Base-by-base conservation (phyloP, 257 asterid species). In the Nicotiana attenuata region DNA sequence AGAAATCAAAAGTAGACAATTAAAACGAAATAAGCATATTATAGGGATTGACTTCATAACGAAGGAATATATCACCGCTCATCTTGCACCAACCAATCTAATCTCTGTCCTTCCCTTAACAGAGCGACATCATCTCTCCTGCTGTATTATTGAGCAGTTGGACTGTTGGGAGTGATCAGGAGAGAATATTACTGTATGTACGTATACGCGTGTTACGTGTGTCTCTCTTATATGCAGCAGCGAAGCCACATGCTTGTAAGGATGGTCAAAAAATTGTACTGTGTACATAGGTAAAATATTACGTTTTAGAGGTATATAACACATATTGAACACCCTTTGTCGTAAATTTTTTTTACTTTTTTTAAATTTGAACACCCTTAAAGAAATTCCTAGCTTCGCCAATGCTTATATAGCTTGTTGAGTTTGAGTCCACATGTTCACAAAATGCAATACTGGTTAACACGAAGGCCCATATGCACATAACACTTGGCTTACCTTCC, bases 401-500 rank as follows among this genome's bases (percentile, higher is more conserved):
- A n/a, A n/a, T n/a, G n/a, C 29, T 19, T 57, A 7, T 22, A 71
- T 52, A 19, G 14, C 13, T 45, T 53, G 60, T 14, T 71, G 56
- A 47, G 3, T 71, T 71, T 22, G 3, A 45, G 35, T 45, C 35
- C 89, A 84, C 87, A n/a, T 24, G 20, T 35, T 13, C 4, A 10
- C 10, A 31, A 78, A 41, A 28, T 26, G 20, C 22, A 33, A 10
- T 41, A 22, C 19, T 80, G 26, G 3, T 63, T 31, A 33, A 22
- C n/a, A 35, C 76, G 16, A 33, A 60, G 38, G 50, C 15, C 78
- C 35, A 45, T 57, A 45, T 22, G 16, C 53, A 24, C 22, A 55
- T 20, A 45, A 68, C 75, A 50, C 81, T 82, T 75, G 84, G 76
- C 60, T 60, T 45, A 15, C 81, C 77, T 24, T 5, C 13, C n/a